Evolutionary conservation across 73 alveolate genomes (phyloP).

Genomic region (Paramecium octaurelia): DNA sequence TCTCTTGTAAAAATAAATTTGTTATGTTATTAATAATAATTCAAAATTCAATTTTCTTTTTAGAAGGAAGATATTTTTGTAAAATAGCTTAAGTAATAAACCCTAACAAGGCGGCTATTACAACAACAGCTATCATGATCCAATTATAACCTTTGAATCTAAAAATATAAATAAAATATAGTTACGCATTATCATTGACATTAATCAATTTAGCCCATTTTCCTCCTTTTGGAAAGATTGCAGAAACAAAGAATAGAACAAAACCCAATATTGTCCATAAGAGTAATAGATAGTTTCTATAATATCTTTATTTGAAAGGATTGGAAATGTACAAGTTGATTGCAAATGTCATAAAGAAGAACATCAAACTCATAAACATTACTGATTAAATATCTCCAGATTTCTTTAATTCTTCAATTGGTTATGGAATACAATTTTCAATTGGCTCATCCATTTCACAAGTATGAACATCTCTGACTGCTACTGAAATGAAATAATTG

Average conservation of each 20-base stretch:
- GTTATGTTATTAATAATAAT: neutral
- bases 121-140: slow-evolving; percentile 20
- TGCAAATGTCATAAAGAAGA: slow-evolving; percentile 41
- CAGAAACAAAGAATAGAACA: neutral
- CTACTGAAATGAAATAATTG: neutral
- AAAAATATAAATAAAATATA: neutral
- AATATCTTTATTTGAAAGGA: slow-evolving; percentile 16
- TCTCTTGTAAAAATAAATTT: neutral
- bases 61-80: slow-evolving; percentile 3
- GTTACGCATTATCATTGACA: neutral
- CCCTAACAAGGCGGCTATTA: neutral
- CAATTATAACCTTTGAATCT: slow-evolving; percentile 33
- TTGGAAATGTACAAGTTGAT: neutral
- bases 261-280: neutral
- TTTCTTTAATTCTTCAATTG: neutral
- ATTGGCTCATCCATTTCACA: neutral
- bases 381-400: neutral
- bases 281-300: neutral
- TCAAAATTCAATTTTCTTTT: neutral
- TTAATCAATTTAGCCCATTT: slow-evolving; percentile 23
- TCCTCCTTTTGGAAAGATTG: neutral
- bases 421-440: neutral
- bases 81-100: neutral
- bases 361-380: neutral
- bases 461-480: neutral